Evolutionary conservation across 352 stramenopile species (phyloP).

Genomic region (Phytopythium mirpurense): DNA sequence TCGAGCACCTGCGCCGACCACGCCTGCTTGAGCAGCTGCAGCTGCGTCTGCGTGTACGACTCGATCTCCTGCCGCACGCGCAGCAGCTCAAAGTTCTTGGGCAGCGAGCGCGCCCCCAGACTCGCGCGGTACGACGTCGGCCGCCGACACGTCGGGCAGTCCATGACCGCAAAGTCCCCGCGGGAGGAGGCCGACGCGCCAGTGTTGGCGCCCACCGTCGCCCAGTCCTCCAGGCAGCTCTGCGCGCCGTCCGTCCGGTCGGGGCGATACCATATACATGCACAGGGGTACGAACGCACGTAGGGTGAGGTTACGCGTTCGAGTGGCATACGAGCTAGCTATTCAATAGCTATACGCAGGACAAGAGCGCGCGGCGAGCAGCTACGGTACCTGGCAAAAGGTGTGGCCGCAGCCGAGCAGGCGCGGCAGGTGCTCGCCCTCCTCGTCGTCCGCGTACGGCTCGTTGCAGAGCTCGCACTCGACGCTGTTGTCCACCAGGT

Average conservation of each 20-base stretch:
- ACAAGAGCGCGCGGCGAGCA: not conserved
- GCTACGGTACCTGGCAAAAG: conserved; percentile 62
- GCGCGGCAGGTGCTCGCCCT: conserved; percentile 56
- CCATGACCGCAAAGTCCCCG: conserved; percentile 28
- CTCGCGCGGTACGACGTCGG: conserved; percentile 39
- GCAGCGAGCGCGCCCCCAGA: conserved; percentile 43
- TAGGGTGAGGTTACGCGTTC: conserved; percentile 6
- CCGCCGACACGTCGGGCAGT: conserved; percentile 72
- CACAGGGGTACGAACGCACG: too few relatives aligned
- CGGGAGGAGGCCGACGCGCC: conserved; percentile 10
- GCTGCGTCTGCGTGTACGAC: conserved; percentile 50
- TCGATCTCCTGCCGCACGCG: conserved; percentile 83
- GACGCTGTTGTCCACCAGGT: conserved; percentile 72
- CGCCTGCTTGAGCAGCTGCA: conserved; percentile 38
- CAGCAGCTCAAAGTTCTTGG: conserved; percentile 84
- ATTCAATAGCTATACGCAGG: too few relatives aligned
- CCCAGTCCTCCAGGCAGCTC: conserved; percentile 68
- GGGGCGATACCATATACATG: too few relatives aligned
- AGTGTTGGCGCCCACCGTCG: conserved; percentile 23
- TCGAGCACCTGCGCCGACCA: conserved; percentile 63
- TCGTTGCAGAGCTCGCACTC: conserved; percentile 87
- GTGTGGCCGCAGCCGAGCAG: conserved; percentile 76
- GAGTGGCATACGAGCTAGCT: too few relatives aligned
- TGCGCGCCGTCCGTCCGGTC: not conserved
- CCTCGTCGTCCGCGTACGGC: conserved; percentile 65